phyloP scores from a whole-genome alignment of 129 eudicot genomes.

The Chrysanthemum makinoi region DNA sequence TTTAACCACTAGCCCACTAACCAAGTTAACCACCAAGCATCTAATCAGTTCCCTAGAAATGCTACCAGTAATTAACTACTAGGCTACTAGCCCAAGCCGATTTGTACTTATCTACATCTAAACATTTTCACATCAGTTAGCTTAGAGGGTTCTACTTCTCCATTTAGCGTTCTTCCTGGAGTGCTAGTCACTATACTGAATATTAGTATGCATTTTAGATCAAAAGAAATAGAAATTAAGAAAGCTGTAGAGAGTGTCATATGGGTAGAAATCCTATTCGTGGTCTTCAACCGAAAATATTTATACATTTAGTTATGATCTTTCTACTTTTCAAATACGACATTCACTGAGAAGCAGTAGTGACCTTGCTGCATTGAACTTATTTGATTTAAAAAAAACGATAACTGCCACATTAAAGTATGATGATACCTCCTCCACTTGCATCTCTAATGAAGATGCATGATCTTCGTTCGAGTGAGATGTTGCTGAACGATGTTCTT shows the following conservation, averaged over 20 bases:
- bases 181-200: conserved; percentile 11
- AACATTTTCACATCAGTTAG: conserved; percentile 9
- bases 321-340: too few species aligned
- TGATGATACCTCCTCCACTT: conserved; percentile 2
- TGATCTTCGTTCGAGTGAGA: conserved; percentile 26
- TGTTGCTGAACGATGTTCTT: conserved; percentile 26
- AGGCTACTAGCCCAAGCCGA: conserved; percentile 5
- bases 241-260: not conserved
- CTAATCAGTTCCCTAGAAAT: conserved; percentile 10
- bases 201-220: not conserved
- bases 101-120: conserved; percentile 9
- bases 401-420: too few species aligned
- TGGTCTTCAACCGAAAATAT: not conserved
- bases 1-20: conserved; percentile 3
- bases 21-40: not conserved
- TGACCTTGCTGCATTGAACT: too few species aligned
- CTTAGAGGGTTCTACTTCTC: conserved; percentile 9
- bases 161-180: conserved; percentile 11
- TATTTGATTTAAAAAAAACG: too few species aligned
- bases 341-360: too few species aligned
- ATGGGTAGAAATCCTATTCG: conserved; percentile 2
- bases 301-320: not conserved
- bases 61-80: not conserved
- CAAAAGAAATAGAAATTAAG: not conserved
- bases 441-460: conserved; percentile 22